Conservation (phyloP, 148 eudicot genomes). For the Amaranthus hypochondriacus region DNA sequence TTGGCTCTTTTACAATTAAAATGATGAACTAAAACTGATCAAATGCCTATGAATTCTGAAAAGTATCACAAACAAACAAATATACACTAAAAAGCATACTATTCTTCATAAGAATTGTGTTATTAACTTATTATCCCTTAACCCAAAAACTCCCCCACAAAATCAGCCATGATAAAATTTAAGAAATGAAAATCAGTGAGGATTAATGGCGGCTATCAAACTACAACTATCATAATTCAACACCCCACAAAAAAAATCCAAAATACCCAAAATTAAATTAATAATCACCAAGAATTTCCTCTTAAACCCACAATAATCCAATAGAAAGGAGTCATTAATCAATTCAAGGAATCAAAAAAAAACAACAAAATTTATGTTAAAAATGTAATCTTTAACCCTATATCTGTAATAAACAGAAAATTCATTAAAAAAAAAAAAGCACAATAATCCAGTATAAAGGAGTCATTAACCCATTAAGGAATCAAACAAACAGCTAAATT, state of each 20-base stretch:
- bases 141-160: conserved; percentile 17
- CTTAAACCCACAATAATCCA: no score
- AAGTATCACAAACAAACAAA: conserved; percentile 22
- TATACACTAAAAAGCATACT: conserved; percentile 5
- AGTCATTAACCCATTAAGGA: neutral
- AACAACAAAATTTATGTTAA: neutral
- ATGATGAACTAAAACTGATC: neutral
- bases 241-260: conserved; percentile 6
- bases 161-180: conserved; percentile 11
- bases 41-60: conserved; percentile 15
- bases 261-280: neutral
- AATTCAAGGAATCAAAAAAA: neutral
- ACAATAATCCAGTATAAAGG: neutral
- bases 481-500: conserved; percentile 14
- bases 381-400: neutral
- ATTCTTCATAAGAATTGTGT: conserved; percentile 3
- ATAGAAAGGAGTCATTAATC: neutral
- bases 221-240: neutral
- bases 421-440: neutral
- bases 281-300: no score
- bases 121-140: neutral
- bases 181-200: conserved; percentile 1
- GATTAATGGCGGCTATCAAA: conserved; percentile 11
- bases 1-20: neutral
- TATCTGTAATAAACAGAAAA: neutral